Percentiles rank a stretch among this genome's conserved stretches.
phyloP scores from a whole-genome alignment of 2,329 filamentous ascomycete genomes.

The Scortechinia acanthostroma region DNA sequence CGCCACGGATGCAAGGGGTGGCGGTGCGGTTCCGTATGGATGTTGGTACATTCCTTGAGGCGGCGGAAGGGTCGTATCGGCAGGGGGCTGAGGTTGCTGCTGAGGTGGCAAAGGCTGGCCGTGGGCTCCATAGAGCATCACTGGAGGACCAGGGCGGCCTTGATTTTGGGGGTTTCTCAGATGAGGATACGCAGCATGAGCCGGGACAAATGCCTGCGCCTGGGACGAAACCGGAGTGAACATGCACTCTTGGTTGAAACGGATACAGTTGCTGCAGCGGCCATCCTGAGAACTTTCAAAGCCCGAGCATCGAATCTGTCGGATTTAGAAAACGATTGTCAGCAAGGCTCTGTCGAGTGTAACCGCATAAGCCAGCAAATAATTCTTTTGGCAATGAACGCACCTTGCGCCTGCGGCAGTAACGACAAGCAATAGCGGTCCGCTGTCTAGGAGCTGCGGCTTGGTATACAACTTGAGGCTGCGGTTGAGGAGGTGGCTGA shows the following conservation, averaged over 20 bases:
- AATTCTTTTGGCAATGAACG: slow-evolving; percentile 11
- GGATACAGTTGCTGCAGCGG: slow-evolving; percentile 65
- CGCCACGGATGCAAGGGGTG: slow-evolving; percentile 14
- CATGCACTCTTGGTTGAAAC: slow-evolving; percentile 72
- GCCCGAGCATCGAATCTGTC: slow-evolving; percentile 68
- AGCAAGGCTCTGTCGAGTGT: background rate
- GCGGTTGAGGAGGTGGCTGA: slow-evolving; percentile 20
- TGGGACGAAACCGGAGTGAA: slow-evolving; percentile 72
- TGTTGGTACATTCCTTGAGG: slow-evolving; percentile 26
- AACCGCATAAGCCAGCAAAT: no score
- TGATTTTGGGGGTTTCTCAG: slow-evolving; percentile 30
- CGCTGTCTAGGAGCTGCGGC: slow-evolving; percentile 37
- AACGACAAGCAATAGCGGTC: slow-evolving; percentile 40
- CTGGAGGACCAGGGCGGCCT: slow-evolving; percentile 18
- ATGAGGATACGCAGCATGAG: slow-evolving; percentile 57
- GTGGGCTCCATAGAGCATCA: slow-evolving; percentile 25
- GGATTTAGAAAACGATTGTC: slow-evolving; percentile 3
- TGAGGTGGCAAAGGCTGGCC: slow-evolving; percentile 22
- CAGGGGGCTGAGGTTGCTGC: no score
- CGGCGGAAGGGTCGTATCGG: slow-evolving; percentile 24
- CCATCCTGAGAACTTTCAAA: slow-evolving; percentile 69
- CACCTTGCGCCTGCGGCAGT: slow-evolving; percentile 41
- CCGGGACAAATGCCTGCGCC: slow-evolving; percentile 68
- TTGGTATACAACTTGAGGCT: slow-evolving; percentile 27
- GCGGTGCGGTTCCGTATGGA: slow-evolving; percentile 6